Percentiles rank a stretch among this genome's conserved stretches.
Evolutionary conservation across 176 grass and related monocot genomes (phyloP).

Genomic region (Avena insularis): DNA sequence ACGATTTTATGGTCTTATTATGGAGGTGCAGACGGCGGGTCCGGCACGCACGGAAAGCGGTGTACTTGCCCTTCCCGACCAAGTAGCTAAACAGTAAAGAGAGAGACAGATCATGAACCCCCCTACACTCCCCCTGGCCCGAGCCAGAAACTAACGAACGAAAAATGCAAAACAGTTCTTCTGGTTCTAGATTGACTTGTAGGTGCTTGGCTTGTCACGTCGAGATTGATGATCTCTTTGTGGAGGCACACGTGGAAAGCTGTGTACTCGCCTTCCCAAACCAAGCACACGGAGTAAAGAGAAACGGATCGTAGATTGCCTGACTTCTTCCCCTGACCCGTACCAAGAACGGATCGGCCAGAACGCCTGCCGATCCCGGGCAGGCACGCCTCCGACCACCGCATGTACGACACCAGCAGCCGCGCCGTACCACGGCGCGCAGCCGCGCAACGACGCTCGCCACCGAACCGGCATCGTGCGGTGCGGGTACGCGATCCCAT

Average conservation of each 20-base stretch:
- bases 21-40: background rate
- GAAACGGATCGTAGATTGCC: background rate
- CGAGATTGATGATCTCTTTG: too few relatives aligned
- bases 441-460: background rate
- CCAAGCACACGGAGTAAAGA: background rate
- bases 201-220: too few relatives aligned
- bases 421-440: background rate
- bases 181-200: too few relatives aligned
- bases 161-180: too few relatives aligned
- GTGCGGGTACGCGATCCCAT: background rate
- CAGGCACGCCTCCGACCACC: background rate
- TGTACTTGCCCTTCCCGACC: background rate
- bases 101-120: too few relatives aligned
- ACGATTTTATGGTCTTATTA: background rate
- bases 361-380: background rate
- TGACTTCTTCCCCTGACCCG: background rate
- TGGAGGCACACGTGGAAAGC: too few relatives aligned
- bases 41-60: background rate
- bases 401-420: background rate
- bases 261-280: too few relatives aligned
- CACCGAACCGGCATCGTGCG: conserved; percentile 6
- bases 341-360: background rate
- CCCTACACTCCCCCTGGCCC: too few relatives aligned
- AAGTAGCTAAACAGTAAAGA: background rate
- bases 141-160: too few relatives aligned